Evolutionary conservation across 1,284 basidiomycete species (phyloP).

Genomic region (Uromyces viciae-fabae): DNA sequence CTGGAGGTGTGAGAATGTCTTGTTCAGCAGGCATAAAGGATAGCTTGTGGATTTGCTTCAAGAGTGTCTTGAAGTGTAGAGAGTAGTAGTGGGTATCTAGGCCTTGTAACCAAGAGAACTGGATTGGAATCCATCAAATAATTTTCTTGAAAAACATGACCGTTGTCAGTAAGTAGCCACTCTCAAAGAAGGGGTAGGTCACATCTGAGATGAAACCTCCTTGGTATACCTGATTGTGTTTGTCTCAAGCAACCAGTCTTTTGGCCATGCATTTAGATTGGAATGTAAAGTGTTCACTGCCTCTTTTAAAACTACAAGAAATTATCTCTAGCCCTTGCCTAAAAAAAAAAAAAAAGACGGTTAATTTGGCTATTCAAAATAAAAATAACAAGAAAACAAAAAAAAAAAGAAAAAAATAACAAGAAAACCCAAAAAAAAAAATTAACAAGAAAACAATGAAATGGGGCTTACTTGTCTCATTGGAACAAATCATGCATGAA

Average conservation of each 20-base stretch:
- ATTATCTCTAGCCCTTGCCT: not conserved
- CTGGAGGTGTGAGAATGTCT: not conserved
- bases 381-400: not conserved
- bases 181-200: conserved; percentile 12
- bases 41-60: not conserved
- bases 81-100: not conserved
- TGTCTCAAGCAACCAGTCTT: not conserved
- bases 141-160: not conserved
- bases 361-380: not conserved
- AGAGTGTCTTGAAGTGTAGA: not conserved
- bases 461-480: not conserved
- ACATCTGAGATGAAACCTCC: conserved; percentile 8
- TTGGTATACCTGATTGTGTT: not conserved
- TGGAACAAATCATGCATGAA: not conserved
- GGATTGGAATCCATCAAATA: not conserved
- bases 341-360: not conserved
- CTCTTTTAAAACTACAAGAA: not conserved
- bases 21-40: not conserved
- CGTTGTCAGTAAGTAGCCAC: not conserved
- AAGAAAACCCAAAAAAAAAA: not conserved
- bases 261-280: not conserved
- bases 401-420: no score
- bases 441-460: no score
- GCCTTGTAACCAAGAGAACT: not conserved
- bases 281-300: not conserved